These are phyloP conservation scores for Aciculoconidium aculeatum DNA, from an alignment of 805 yeast species.

Conservation along the genomic window DNA sequence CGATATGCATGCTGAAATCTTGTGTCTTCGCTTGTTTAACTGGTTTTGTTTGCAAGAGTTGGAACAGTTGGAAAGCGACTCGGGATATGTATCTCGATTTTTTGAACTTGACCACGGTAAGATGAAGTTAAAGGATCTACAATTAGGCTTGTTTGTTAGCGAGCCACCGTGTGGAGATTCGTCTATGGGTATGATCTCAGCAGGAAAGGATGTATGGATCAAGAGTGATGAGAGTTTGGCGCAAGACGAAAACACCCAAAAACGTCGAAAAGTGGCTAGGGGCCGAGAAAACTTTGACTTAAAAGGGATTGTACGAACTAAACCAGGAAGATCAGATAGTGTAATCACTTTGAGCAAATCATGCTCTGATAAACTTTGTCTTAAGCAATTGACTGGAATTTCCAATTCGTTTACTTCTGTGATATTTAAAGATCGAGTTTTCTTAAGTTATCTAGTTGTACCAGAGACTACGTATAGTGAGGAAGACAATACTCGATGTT, in stretches of 20 bases:
- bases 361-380: conserved; percentile 78
- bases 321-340: conserved; percentile 88
- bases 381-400: conserved; percentile 55
- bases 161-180: conserved; percentile 92
- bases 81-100: neutral
- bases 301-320: conserved; percentile 74
- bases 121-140: conserved; percentile 30
- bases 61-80: neutral
- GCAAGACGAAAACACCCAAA: conserved; percentile 7
- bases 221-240: conserved; percentile 5
- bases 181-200: conserved; percentile 45
- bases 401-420: conserved; percentile 40
- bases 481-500: conserved; percentile 38
- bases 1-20: conserved; percentile 87
- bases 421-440: conserved; percentile 29
- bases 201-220: conserved; percentile 15
- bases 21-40: conserved; percentile 69
- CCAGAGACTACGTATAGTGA: conserved; percentile 25
- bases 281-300: conserved; percentile 58
- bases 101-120: conserved; percentile 3
- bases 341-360: conserved; percentile 69
- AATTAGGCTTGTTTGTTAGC: conserved; percentile 58
- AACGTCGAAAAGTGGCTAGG: conserved; percentile 25
- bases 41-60: conserved; percentile 49
- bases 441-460: conserved; percentile 45